Base-by-base conservation (phyloP, 495 filamentous ascomycete species). In the Rhizodiscina lignyota region DNA sequence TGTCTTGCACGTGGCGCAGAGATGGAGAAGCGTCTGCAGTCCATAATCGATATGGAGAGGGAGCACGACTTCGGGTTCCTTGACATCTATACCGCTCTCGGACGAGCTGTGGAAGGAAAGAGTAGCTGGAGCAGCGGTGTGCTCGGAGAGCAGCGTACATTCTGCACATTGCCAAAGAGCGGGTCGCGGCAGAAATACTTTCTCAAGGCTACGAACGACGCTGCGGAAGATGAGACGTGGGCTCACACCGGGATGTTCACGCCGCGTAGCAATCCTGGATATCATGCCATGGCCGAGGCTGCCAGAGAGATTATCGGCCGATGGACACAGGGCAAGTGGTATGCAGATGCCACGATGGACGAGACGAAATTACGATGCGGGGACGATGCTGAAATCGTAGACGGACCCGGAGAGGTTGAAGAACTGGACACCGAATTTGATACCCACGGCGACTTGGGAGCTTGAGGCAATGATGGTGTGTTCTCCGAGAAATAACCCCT, bases 191-290 rank as follows among this genome's bases (percentile, higher is more conserved):
- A 39, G 39, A 47, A 42, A 23, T 60, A 62, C 41, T 86, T 78
- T 72, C 55, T 62, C 35, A 68, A 68, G 39, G 73, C 74, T 11
- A 60, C 82, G 32, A 97, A 96, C 55, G 69, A 85, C 39, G 71
- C 67, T 49, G 82, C 77, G 2, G 57, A 40, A 19, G 83, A 93
- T 39, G 89, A 97, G 60, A 70, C 72, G 5, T 59, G 60, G 42
- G 87, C 91, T 10, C 89, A 96, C 61, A 76, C 79, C 58, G 69
- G 67, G 32, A 94, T 96, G 84, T 96, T 96, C 44, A 61, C 71
- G 36, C 68, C 75, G 4, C 77, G 68, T 45, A 67, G 80, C 26
- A 94, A 96, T 51, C 79, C 83, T 8, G 79, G 70, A 11, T 93
- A 84, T 44, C 65, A 70, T 42, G 64, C 59, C 21, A 61, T 96